These are phyloP conservation scores for Lyophyllum semitale DNA, from an alignment of 768 basidiomycete species.

Conservation along the genomic window DNA sequence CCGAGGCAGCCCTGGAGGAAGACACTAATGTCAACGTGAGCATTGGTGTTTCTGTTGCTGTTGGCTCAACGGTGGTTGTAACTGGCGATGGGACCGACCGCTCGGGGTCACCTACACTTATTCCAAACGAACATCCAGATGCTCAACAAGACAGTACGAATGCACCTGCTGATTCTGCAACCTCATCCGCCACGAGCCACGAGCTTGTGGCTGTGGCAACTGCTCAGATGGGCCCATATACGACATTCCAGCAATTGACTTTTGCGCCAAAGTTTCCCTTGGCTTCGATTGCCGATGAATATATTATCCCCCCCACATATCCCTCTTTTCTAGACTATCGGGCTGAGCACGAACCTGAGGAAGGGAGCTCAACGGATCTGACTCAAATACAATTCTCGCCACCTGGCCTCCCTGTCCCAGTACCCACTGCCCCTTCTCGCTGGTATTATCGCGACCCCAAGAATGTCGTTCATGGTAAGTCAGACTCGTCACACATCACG, in stretches of 20 bases:
- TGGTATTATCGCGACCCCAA: slow-evolving; percentile 90
- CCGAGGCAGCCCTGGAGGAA: slow-evolving; percentile 50
- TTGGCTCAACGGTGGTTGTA: slow-evolving; percentile 34
- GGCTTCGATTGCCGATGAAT: slow-evolving; percentile 86
- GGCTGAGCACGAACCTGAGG: slow-evolving; percentile 60
- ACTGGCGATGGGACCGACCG: slow-evolving; percentile 34
- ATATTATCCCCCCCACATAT: slow-evolving; percentile 91
- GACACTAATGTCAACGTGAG: slow-evolving; percentile 62
- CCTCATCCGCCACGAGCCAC: slow-evolving; percentile 51
- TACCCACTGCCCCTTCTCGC: slow-evolving; percentile 63
- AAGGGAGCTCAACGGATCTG: slow-evolving; percentile 46
- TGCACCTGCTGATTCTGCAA: slow-evolving; percentile 34
- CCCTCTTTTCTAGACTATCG: slow-evolving; percentile 75
- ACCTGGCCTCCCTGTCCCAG: slow-evolving; percentile 76
- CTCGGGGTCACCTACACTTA: slow-evolving; percentile 39
- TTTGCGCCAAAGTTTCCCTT: slow-evolving; percentile 90
- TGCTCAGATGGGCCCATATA: slow-evolving; percentile 79
- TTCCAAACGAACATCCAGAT: slow-evolving; percentile 44
- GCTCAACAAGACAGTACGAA: slow-evolving; percentile 29
- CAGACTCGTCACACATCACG: not conserved
- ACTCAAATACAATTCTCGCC: slow-evolving; percentile 73
- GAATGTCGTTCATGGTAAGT: slow-evolving; percentile 73
- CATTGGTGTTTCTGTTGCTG: slow-evolving; percentile 59
- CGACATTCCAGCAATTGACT: slow-evolving; percentile 87
- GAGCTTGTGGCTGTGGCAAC: slow-evolving; percentile 70